Percentiles rank a stretch among this genome's conserved stretches.
phyloP scores from a whole-genome alignment of 2,329 filamentous ascomycete species.

The Colletotrichum incanum region DNA sequence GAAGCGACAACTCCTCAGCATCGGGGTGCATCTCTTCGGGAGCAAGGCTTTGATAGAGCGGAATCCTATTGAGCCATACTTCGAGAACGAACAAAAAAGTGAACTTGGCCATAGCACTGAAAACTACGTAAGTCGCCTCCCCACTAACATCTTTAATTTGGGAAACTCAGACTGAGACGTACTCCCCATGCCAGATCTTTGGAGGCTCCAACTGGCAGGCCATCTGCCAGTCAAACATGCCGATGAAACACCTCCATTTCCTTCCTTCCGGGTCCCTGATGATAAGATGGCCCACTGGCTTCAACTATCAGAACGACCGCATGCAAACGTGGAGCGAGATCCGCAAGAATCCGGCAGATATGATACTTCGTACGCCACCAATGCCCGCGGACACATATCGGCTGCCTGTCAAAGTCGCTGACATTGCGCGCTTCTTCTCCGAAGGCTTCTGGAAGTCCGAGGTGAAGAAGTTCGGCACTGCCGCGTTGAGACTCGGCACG shows the following conservation, averaged over 20 bases:
- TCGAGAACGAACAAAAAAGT: neutral
- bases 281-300: conserved; percentile 21
- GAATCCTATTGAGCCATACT: conserved; percentile 9
- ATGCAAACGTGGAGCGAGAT: neutral
- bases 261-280: conserved; percentile 3
- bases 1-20: neutral
- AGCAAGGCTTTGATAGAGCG: neutral
- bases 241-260: conserved; percentile 17
- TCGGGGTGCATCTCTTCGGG: neutral
- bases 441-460: conserved; percentile 49
- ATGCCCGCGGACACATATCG: neutral
- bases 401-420: neutral
- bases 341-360: neutral
- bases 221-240: neutral
- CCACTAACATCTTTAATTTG: neutral
- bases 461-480: conserved; percentile 47
- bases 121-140: neutral
- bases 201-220: conserved; percentile 20
- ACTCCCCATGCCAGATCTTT: conserved; percentile 14
- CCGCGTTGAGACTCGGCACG: conserved; percentile 39
- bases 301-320: neutral
- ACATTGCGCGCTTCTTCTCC: conserved; percentile 44
- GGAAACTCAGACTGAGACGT: neutral
- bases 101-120: conserved; percentile 3
- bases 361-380: neutral